phyloP scores from a whole-genome alignment of 163 green algal species.

The Scenedesmus sp. region DNA sequence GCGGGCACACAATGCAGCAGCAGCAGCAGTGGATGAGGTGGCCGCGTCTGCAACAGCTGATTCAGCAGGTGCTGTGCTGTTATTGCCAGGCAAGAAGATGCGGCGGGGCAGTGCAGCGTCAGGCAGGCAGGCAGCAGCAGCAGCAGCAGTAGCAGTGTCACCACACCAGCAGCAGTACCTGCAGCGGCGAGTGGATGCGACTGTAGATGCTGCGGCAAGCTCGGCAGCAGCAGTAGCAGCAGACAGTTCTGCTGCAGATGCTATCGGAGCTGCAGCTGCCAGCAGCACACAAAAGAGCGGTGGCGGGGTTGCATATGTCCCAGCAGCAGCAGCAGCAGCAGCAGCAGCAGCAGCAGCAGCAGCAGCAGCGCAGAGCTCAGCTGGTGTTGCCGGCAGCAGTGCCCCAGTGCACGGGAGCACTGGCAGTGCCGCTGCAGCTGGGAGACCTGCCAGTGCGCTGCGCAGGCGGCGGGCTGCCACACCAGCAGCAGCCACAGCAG shows the following conservation, averaged over 20 bases:
- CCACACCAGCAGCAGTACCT: slow-evolving; percentile 1
- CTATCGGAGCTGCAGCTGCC: neutral
- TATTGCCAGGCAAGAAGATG: neutral
- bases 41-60: neutral
- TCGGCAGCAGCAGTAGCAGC: neutral
- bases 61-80: neutral
- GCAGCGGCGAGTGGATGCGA: neutral
- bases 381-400: neutral
- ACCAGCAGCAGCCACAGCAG: neutral
- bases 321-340: neutral
- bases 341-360: too few relatives aligned
- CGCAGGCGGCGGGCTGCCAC: neutral
- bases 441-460: neutral
- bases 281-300: too few relatives aligned
- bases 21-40: neutral
- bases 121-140: neutral
- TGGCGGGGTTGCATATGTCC: neutral
- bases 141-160: neutral
- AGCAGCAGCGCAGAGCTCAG: neutral
- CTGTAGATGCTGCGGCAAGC: neutral
- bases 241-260: neutral
- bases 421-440: neutral
- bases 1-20: neutral
- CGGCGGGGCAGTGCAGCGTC: neutral
- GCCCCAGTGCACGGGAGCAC: neutral